Base-by-base conservation (phyloP, 208 protist genomes). In the Crithidia brevicula region DNA sequence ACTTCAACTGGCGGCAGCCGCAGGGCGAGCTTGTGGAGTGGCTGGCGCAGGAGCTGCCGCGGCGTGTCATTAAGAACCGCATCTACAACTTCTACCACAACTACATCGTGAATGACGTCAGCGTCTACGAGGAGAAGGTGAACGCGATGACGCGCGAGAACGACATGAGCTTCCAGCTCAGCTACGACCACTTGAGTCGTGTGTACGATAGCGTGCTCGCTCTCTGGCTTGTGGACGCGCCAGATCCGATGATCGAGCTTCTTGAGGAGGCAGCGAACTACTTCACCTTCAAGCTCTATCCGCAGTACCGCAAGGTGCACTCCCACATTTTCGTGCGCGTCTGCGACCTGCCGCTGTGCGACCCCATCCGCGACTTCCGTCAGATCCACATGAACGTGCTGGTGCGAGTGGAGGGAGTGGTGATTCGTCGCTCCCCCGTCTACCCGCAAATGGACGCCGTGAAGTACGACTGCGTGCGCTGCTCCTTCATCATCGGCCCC, bases 391-490 rank as follows among this genome's bases (percentile, higher is more conserved):
- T 99, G 77, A 99, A 99, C 82, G 86, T 95, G 36, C 86, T 99
- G 1, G 92, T 99, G 28, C 92, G 96, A 28, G 97, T 99, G 30
- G 84, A 91, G 53, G 99, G 99, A 40, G 99, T 99, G 4, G 97
- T 99, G 13, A 99, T 99, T 20, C 82, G 98, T 15, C 92, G 99
- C 45, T 99, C 98, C 0, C 85, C 81, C 15, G 98, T 99, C 46
- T 99, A 99, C 70, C 98, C 99, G 33, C 98, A 99, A 79, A 91
- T 99, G 76, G 91, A 98, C 71, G 81, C 88, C 4, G 96, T 99
- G 28, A 97, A 97, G 70, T 99, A 97, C 78, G 95, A 99, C 77
- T 99, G 98, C 83, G 75, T 76, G 30, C 93, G 89, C 20, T 99
- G 98, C 83, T 83, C 83, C 45, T 93, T 91, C 79, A 92, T 93